phyloP scores from a whole-genome alignment of 495 filamentous ascomycete species.

The Neurospora hispaniola region DNA sequence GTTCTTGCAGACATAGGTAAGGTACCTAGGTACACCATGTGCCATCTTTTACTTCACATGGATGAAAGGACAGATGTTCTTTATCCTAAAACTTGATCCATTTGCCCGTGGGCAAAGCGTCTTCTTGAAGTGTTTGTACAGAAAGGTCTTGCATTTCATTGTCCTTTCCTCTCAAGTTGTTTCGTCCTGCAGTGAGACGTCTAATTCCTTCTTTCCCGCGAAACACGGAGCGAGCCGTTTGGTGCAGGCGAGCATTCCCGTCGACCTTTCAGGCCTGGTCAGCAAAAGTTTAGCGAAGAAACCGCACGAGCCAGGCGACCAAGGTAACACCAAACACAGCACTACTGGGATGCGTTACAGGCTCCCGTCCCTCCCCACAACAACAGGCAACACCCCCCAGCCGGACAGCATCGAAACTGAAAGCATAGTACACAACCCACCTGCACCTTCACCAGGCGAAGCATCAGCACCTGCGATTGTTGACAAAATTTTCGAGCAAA shows the following conservation, averaged over 20 bases:
- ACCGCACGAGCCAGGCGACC: background rate
- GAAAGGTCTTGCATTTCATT: background rate
- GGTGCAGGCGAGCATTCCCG: background rate
- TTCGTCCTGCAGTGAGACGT: background rate
- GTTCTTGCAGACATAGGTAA: background rate
- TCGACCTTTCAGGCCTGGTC: background rate
- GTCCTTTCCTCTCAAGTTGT: background rate
- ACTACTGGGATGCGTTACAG: background rate
- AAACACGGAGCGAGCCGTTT: background rate
- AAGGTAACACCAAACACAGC: background rate
- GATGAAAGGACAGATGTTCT: background rate
- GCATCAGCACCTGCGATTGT: constrained; percentile 19
- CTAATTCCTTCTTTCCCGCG: background rate
- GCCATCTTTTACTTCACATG: background rate
- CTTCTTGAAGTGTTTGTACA: background rate
- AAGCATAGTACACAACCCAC: background rate
- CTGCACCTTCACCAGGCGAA: background rate
- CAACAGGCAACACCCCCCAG: background rate
- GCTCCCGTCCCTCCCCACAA: background rate
- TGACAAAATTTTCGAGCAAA: constrained; percentile 23
- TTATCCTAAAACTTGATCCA: background rate
- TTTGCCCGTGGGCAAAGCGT: background rate
- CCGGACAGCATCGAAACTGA: background rate
- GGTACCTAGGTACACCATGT: background rate
- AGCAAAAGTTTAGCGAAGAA: background rate